A percentile compares a stretch with the other conserved stretches of the same genome.
Conservation (phyloP, 768 basidiomycete genomes). For the Boletus pseudo-olivaceus region DNA sequence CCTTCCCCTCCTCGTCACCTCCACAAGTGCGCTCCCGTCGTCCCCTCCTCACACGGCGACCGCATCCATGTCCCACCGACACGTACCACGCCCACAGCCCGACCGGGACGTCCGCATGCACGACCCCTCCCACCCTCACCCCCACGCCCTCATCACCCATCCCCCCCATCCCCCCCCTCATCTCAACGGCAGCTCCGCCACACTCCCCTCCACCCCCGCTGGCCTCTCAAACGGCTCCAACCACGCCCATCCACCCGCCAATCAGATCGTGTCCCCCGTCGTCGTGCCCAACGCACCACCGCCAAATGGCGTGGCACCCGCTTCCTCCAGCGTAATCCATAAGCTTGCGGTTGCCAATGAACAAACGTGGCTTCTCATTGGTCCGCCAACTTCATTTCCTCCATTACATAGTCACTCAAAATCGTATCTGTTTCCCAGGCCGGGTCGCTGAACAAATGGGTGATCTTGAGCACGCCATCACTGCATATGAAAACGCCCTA, state of each 20-base stretch:
- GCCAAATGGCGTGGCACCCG: conserved; percentile 22
- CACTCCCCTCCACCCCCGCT: conserved; percentile 46
- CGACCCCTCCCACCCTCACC: conserved; percentile 45
- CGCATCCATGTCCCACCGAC: conserved; percentile 66
- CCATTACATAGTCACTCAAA: conserved; percentile 12
- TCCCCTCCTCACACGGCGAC: conserved; percentile 27
- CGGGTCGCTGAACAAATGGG: conserved; percentile 94
- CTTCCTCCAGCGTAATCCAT: conserved; percentile 51
- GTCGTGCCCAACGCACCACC: conserved; percentile 35
- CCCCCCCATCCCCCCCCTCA: conserved; percentile 44
- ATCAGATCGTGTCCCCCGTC: conserved; percentile 46
- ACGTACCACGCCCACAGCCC: conserved; percentile 51
- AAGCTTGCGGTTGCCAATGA: conserved; percentile 86
- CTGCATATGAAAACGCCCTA: conserved; percentile 92
- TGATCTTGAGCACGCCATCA: conserved; percentile 88
- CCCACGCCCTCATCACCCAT: conserved; percentile 42
- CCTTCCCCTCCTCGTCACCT: conserved; percentile 43
- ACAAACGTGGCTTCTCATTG: conserved; percentile 93
- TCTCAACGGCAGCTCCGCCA: conserved; percentile 46
- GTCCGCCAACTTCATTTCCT: conserved; percentile 35
- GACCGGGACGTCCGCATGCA: conserved; percentile 65
- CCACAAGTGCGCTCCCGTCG: conserved; percentile 26
- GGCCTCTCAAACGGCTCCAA: conserved; percentile 40
- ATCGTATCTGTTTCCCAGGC: conserved; percentile 48
- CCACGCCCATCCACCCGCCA: conserved; percentile 34